A percentile compares a stretch with the other conserved stretches of the same genome.
phyloP scores from a whole-genome alignment of 108 stramenopile species.

The Pseudonitzschia pungens region DNA sequence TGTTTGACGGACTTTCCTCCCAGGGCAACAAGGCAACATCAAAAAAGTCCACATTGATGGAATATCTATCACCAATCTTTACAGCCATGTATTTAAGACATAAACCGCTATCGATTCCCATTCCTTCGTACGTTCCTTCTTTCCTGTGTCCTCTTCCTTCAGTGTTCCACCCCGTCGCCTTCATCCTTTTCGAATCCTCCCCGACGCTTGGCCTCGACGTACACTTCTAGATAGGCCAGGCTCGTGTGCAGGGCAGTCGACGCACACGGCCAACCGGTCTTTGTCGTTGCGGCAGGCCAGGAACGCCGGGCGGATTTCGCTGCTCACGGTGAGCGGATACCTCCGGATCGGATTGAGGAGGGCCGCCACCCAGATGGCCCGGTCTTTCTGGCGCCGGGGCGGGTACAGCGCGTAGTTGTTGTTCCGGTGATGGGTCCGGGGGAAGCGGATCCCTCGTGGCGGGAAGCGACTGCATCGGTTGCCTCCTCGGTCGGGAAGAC shows the following conservation, averaged over 20 bases:
- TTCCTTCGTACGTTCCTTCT: background rate
- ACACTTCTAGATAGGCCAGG: constrained; percentile 6
- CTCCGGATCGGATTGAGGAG: constrained; percentile 33
- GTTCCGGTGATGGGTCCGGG: background rate
- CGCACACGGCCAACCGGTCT: constrained; percentile 32
- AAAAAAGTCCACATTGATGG: no score
- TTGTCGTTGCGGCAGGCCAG: constrained; percentile 37
- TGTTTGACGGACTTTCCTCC: no score
- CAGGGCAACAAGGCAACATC: no score
- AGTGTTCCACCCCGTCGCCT: background rate
- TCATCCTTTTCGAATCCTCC: background rate
- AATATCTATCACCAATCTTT: no score
- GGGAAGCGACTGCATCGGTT: no score
- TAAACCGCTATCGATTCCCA: background rate
- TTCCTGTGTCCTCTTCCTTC: no score
- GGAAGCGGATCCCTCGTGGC: no score
- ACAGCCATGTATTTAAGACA: no score
- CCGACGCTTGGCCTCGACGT: background rate
- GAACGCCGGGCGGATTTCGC: constrained; percentile 33
- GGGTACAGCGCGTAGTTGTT: constrained; percentile 12
- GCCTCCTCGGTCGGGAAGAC: background rate
- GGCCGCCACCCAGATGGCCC: constrained; percentile 33
- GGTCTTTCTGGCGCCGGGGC: constrained; percentile 4
- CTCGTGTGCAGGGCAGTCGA: constrained; percentile 23
- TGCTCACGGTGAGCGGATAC: constrained; percentile 11